Conservation (phyloP, 75 land plant genomes). For the Selaginella tamariscina region DNA sequence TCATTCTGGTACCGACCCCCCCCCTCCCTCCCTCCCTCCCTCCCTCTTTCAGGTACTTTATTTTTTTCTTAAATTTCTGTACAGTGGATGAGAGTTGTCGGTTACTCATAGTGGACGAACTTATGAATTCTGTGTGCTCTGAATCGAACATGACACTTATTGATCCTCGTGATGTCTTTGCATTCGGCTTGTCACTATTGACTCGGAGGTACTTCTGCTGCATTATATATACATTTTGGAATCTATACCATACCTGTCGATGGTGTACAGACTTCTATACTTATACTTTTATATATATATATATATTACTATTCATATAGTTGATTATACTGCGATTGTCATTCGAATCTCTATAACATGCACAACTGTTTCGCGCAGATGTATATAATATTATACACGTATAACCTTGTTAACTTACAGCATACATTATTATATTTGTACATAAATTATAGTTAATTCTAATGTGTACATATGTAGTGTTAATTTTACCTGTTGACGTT, state of each 20-base stretch:
- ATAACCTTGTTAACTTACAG: constrained; percentile 2
- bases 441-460: not conserved
- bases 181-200: constrained; percentile 20
- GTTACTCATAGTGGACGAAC: constrained; percentile 19
- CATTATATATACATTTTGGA: not conserved
- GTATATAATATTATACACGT: too few relatives aligned
- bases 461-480: too few relatives aligned
- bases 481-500: too few relatives aligned
- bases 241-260: not conserved
- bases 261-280: not conserved
- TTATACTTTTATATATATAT: not conserved
- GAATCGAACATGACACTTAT: constrained; percentile 13
- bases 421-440: not conserved
- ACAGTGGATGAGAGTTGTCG: constrained; percentile 20
- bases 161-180: constrained; percentile 15
- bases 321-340: too few relatives aligned
- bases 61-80: not conserved
- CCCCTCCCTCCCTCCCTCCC: not conserved
- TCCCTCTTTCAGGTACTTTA: not conserved
- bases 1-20: constrained; percentile 15
- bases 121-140: constrained; percentile 16
- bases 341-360: too few relatives aligned
- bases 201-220: constrained; percentile 22
- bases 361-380: too few relatives aligned
- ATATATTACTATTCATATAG: not conserved